Base-by-base conservation (phyloP, 345 rosid species). In the Angophora floribunda region DNA sequence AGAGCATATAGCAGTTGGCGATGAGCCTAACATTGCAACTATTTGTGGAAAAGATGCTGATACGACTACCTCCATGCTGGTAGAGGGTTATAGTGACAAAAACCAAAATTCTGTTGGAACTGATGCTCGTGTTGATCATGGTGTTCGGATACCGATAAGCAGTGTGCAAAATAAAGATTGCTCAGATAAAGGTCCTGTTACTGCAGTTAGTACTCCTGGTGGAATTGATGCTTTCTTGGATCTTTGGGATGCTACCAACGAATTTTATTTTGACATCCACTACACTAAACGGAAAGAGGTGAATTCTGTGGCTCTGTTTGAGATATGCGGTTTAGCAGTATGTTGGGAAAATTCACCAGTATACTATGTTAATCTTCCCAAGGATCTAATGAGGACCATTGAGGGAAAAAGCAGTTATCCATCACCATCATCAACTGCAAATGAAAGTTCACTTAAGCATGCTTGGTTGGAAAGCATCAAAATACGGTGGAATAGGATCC, bases 141-240 rank as follows among this genome's bases (percentile, higher is more conserved):
- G 52, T 21, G 49, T 41, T 75, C 84, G 10, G 84, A 41, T 41
- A 41, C 26, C 28, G 49, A 22, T 22, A 41, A 36, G 49, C 49
- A 36, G 84, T 3, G 26, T 75, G 49, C 84, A 75, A 41, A 75
- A 75, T 75, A 75, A 75, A 75, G 49, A 75, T 87, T 88, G 89
- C 84, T 90, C 91, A 86, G 95, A 90, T 88, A 95, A 94, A 90
- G 96, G 99, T 82, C 99, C 99, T 89, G 86, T 93, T 88, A 93
- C 90, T 91, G 98, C 97, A 87, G 92, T 92, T 87, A 95, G 88
- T 90, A 85, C 87, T 75, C 86, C 92, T 41, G 99, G 99, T 67
- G 99, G 99, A 89, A 91, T 97, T 89, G 99, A 97, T 91, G 92
- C 93, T 92, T 97, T 97, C 93, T 92, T 97, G 96, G 96, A 93